phyloP scores from a whole-genome alignment of 805 yeast genomes.

The Metschnikowia rubicola region DNA sequence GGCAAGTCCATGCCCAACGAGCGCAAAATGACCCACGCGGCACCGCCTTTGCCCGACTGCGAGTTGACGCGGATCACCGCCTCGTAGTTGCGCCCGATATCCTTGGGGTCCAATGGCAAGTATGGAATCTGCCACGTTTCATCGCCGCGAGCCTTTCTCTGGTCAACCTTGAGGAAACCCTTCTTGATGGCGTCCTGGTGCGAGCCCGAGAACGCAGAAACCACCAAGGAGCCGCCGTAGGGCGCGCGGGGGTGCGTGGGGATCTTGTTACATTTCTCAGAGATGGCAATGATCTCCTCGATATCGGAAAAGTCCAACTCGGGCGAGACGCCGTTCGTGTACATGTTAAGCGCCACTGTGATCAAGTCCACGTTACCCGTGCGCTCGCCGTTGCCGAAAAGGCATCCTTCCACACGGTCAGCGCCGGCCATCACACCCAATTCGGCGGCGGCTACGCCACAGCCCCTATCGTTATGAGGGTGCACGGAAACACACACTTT shows the following conservation, averaged over 20 bases:
- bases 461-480: constrained; percentile 78
- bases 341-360: constrained; percentile 72
- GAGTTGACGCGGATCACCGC: constrained; percentile 82
- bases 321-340: constrained; percentile 75
- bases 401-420: constrained; percentile 80
- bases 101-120: constrained; percentile 77
- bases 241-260: constrained; percentile 75
- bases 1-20: constrained; percentile 72
- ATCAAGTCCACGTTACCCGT: constrained; percentile 80
- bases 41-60: constrained; percentile 87
- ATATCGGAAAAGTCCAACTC: constrained; percentile 68
- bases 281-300: constrained; percentile 61
- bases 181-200: constrained; percentile 72
- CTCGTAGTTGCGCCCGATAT: constrained; percentile 76
- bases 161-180: constrained; percentile 55
- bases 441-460: constrained; percentile 82
- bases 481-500: constrained; percentile 68
- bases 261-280: constrained; percentile 74
- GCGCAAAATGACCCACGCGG: constrained; percentile 76
- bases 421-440: constrained; percentile 79
- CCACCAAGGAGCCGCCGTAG: constrained; percentile 75
- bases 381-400: constrained; percentile 82
- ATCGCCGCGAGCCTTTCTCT: constrained; percentile 47
- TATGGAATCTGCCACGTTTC: constrained; percentile 65
- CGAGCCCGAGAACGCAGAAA: constrained; percentile 73